Base-by-base conservation (phyloP, 345 rosid species). In the Theobroma cacao region DNA sequence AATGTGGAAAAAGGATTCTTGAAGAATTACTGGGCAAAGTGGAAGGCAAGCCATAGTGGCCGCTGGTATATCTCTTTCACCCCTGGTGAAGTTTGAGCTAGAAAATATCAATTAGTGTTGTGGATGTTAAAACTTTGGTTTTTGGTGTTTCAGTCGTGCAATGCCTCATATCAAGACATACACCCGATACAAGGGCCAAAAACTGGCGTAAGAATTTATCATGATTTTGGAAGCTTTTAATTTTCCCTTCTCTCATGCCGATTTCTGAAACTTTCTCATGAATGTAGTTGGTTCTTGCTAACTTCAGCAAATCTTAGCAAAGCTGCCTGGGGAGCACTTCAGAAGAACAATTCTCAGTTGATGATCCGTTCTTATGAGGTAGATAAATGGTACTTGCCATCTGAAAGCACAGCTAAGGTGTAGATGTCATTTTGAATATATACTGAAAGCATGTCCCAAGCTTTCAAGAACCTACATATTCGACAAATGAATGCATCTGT, bases 281-380 rank as follows among this genome's bases (percentile, higher is more conserved):
- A 50, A 55, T 80, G 48, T 88, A 91, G 98, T 69, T 96, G 98
- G 98, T 87, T 96, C 71, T 79, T 94, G 90, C 83, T 94, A 76
- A 96, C 97, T 82, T 96, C 98, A 22, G 80, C 98, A 69, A 94
- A 96, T 80, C 99, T 96, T 63, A 94, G 99, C 86, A 96, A 94
- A 90, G 97, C 98, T 65, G 97, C 99, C 18, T 94, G 98, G 99
- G 99, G 98, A 77, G 91, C 97, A 74, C 88, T 94, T 61, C 98
- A 96, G 84, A 96, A 94, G 86, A 96, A 91, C 78, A 90, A 89
- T 80, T 90, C 98, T 48, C 99, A 96, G 84, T 85, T 96, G 83
- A 96, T 94, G 99, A 87, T 92, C 66, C 95, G 98, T 81, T 94
- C 99, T 50, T 96, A 94, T 15, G 98, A 96, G 97, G 99, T 92